A percentile compares a stretch with the other conserved stretches of the same genome.
Evolutionary conservation across 2,329 filamentous ascomycete species (phyloP).

Genomic region (Nannizziopsis arthrosporioides): DNA sequence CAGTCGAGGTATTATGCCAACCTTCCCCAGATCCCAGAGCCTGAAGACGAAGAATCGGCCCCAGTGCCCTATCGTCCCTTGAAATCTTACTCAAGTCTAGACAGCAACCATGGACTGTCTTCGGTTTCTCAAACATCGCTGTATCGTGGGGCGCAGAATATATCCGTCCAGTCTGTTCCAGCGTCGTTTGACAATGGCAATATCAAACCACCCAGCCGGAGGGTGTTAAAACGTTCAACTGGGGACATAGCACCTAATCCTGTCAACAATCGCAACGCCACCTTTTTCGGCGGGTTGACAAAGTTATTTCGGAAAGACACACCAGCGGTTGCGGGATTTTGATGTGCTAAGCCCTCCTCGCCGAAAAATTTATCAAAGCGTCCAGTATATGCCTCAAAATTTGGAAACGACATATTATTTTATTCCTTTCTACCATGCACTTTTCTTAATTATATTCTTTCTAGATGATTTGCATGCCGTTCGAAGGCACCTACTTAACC

Average conservation of each 20-base stretch:
- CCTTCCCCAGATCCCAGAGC: not conserved
- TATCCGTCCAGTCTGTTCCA: no score
- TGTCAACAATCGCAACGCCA: not conserved
- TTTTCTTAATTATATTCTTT: no score
- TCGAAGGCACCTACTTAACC: no score
- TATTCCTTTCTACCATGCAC: no score
- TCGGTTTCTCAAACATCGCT: no score
- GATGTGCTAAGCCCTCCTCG: not conserved
- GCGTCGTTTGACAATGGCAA: no score
- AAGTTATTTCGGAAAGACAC: constrained; percentile 3
- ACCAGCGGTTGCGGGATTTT: not conserved
- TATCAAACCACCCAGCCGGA: no score
- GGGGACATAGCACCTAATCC: not conserved
- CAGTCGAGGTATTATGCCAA: constrained; percentile 7
- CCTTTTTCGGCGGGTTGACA: not conserved
- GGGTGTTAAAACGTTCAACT: not conserved
- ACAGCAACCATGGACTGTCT: not conserved
- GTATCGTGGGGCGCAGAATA: no score
- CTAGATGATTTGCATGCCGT: no score
- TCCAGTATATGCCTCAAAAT: not conserved
- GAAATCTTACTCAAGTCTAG: not conserved
- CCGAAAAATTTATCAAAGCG: no score
- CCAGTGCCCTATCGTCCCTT: not conserved
- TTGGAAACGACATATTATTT: no score
- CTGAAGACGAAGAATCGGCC: not conserved